Evolutionary conservation across 345 rosid genomes (phyloP).

Genomic region (Lumnitzera littorea): DNA sequence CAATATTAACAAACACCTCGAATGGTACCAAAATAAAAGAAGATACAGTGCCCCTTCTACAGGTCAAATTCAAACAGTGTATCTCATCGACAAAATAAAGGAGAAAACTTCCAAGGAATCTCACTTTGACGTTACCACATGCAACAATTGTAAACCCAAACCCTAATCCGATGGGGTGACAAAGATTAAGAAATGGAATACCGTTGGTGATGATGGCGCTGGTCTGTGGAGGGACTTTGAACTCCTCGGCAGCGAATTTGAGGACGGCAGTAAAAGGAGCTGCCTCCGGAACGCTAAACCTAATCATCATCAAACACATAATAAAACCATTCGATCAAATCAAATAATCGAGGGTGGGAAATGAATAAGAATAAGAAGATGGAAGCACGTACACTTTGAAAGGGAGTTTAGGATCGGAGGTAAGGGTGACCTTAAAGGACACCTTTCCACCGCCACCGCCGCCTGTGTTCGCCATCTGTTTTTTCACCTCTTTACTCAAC

Average conservation of each 20-base stretch:
- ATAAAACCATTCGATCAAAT: not conserved
- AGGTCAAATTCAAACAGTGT: too few relatives aligned
- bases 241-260: slow-evolving; percentile 95
- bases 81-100: too few relatives aligned
- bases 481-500: not conserved
- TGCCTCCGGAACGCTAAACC: slow-evolving; percentile 96
- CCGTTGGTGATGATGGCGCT: slow-evolving; percentile 99
- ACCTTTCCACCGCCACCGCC: slow-evolving; percentile 64
- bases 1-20: too few relatives aligned
- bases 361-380: not conserved
- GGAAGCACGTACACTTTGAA: slow-evolving; percentile 71
- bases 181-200: slow-evolving; percentile 11
- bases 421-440: slow-evolving; percentile 89
- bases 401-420: slow-evolving; percentile 98
- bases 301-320: slow-evolving; percentile 17
- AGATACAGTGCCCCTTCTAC: too few relatives aligned
- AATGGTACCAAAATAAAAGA: too few relatives aligned
- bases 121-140: too few relatives aligned
- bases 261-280: slow-evolving; percentile 96
- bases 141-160: too few relatives aligned
- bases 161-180: too few relatives aligned
- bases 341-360: not conserved
- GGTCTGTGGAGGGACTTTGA: slow-evolving; percentile 97
- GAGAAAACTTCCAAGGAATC: too few relatives aligned
- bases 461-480: slow-evolving; percentile 44